Base-by-base conservation (phyloP, 1,139 yeast species). In the Geotrichum restrictum region DNA sequence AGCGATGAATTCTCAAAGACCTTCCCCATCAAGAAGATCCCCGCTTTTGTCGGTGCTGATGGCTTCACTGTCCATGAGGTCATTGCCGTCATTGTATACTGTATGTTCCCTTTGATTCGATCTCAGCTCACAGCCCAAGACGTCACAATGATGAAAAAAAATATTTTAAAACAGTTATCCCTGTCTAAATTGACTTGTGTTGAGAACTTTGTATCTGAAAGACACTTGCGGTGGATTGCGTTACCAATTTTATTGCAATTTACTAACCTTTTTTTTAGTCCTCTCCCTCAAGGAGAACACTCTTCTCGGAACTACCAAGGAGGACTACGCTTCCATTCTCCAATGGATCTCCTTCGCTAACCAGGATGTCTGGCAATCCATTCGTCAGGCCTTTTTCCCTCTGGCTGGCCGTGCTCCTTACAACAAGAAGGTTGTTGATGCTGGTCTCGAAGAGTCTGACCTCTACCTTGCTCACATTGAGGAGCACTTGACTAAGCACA, bases 311-410 rank as follows among this genome's bases (percentile, higher is more conserved):
- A 76, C 78, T 71, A 76, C 78, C 69, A 74, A 79, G 60, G 78
- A 76, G 65, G 87, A 85, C 64, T 79, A 82, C 70, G 88, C 91
- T 60, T 76, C 77, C 67, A 76, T 89, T 65, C 71, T 89, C 64
- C 82, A 77, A 72, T 91, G 95, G 95, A 67, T 84, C 69, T 88
- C 96, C n/a, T 74, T 86, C 60, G 77, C 82, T 69, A 88, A 85
- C 78, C 69, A 80, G 63, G 97, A 89, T 65, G 66, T 85, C 58
- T 67, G 85, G 66, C 66, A 74, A 48, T 63, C 74, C 56, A 63
- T 77, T 54, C 73, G 72, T 43, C 61, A 56, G 33, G 70, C 69
- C 58, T 67, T 76, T 59, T 56, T 56, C 37, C 81, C 83, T 59
- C 63, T 80, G 51, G 59, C 68, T 42, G 84, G 87, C 60, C 70